Base-by-base conservation (phyloP, 768 basidiomycete genomes). In the Fomitopsis serialis region DNA sequence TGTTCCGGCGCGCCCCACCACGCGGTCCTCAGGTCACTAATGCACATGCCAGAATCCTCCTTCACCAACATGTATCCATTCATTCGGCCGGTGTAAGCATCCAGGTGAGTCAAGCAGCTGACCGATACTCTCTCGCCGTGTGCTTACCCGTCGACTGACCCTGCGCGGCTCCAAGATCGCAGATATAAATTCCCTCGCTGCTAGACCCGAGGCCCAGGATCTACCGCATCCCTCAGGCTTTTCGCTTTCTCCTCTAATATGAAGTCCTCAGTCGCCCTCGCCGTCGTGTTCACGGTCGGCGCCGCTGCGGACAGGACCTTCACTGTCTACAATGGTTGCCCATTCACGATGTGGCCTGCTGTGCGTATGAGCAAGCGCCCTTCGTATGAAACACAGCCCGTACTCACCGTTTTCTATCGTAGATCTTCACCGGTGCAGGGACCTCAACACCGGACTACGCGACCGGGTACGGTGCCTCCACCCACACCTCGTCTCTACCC, bases 301-400 rank as follows among this genome's bases (percentile, higher is more conserved):
- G 61, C 54, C 11, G 42, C 32, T 21, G 53, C 58, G 21, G 58
- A 56, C 3, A 48, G 61, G 27, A 70, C 65, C 15, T 71, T 75
- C 61, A 73, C 69, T 1, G 72, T 75, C n/a, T 64, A 63, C 63
- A 76, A 76, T 56, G 63, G 59, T 32, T 74, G 73, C 57, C 68
- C 72, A 2, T 75, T 72, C 64, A 74, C 73, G 1, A 69, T 74
- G 43, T 75, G 73, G 48, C 48, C 48, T 49, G 48, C 48, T 37
- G 48, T 49, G 25, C 3, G 48, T 24, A 40, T 40, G 7, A 40
- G 19, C 6, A 5, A 15, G 29, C 29, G 29, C 5, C 4, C 6
- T 40, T 7, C 15, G 37, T 4, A 17, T 40, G 37, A 15, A 6
- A 17, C 15, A 15, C 15, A 32, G 5, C 29, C 6, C 11, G 11